These are phyloP conservation scores for Euclidium syriacum DNA, from an alignment of 345 rosid genomes.

Conservation along the genomic window DNA sequence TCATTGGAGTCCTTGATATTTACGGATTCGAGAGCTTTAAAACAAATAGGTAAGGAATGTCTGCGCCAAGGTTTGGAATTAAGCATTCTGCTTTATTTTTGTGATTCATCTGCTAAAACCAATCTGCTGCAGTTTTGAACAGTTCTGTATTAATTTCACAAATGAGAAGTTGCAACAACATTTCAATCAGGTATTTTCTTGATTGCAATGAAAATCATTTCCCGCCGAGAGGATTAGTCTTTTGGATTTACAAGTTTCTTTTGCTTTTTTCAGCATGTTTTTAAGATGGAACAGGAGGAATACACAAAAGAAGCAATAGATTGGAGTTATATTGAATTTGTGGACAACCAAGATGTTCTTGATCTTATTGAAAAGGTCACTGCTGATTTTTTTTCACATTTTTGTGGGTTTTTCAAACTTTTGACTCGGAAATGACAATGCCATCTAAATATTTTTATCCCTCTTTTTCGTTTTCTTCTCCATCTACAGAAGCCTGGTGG, in stretches of 20 bases:
- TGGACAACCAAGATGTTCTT: conserved; percentile 92
- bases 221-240: not conserved
- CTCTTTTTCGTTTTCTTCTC: not conserved
- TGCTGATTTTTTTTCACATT: no score
- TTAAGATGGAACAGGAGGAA: conserved; percentile 99
- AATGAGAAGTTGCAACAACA: conserved; percentile 98
- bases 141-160: conserved; percentile 92
- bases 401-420: no score
- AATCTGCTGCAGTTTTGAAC: conserved; percentile 67
- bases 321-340: conserved; percentile 98
- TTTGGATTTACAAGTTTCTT: conserved; percentile 12
- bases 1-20: conserved; percentile 90
- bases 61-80: not conserved
- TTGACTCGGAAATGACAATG: not conserved
- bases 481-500: conserved; percentile 76
- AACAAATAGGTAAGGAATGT: conserved; percentile 56
- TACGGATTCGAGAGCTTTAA: conserved; percentile 97
- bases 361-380: conserved; percentile 94
- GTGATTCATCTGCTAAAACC: conserved; percentile 17
- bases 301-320: conserved; percentile 88
- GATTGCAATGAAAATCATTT: conserved; percentile 6
- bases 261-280: conserved; percentile 65
- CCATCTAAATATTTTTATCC: not conserved
- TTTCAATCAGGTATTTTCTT: conserved; percentile 74
- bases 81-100: not conserved